Base-by-base conservation (phyloP, 306 rosid genomes). In the Cucurbita moschata region DNA sequence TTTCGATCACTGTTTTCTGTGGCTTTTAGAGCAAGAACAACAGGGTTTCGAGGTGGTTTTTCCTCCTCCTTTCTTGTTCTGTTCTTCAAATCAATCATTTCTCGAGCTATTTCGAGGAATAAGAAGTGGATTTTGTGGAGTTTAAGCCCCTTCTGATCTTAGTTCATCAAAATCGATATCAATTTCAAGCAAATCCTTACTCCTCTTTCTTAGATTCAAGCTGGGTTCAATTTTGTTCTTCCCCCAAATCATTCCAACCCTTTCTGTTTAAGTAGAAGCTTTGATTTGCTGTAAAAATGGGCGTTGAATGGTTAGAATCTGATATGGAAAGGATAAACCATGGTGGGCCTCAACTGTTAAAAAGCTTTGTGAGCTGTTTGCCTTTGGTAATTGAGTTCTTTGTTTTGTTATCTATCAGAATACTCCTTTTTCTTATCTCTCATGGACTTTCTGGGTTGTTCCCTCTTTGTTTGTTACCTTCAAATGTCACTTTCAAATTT, bases 401-500 rank as follows among this genome's bases (percentile, higher is more conserved):
- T 82, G 69, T 64, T 83, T 80, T 79, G 26, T 72, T 37, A 44
- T 69, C 23, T 26, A 69, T 69, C 56, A 21, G 38, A 67, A 67
- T 23, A 23, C 38, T 67, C 73, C 8, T 47, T 26, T 68, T 68
- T 7, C 42, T 46, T 69, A 80, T 81, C 89, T 75, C 70, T 82
- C 83, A 77, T 71, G 40, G 76, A 70, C 87, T 80, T 30, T 81
- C 69, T 76, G 76, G 79, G 79, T 79, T 58, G 78, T 85, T 75
- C 77, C 81, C 82, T 76, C 56, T 81, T 82, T 82, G 85, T 82
- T 85, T 81, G 82, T 60, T 85, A 72, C 46, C 73, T 65, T 80
- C 75, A 44, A 72, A 78, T 76, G 87, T 86, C 90, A 73, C 77
- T 89, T 86, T 88, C 96, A 78, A 76, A 21, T 67, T 72, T 82